Conservation (phyloP, 2,329 filamentous ascomycete genomes). For the Botrytis cinerea region DNA sequence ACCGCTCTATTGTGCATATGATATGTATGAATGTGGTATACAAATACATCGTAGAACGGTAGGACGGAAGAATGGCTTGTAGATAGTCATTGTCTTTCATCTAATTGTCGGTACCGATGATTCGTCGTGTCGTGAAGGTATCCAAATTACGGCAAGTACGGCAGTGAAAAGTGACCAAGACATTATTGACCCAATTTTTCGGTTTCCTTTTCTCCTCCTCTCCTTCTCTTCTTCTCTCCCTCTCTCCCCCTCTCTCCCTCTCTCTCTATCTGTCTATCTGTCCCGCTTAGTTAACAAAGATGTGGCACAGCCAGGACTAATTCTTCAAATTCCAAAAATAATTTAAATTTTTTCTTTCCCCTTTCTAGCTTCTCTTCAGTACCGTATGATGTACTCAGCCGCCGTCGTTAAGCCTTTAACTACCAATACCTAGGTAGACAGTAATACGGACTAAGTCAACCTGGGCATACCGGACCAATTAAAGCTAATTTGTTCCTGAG, state of each 20-base stretch:
- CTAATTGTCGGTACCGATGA: not conserved
- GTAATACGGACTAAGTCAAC: not conserved
- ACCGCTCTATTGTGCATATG: not conserved
- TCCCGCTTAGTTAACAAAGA: not conserved
- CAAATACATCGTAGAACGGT: not conserved
- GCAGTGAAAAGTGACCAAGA: conserved; percentile 16
- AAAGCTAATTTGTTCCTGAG: conserved; percentile 1
- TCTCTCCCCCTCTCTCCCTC: not conserved
- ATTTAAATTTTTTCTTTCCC: not conserved
- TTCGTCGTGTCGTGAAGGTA: not conserved
- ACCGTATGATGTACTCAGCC: conserved; percentile 14
- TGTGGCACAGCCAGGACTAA: not conserved
- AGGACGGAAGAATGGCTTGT: not conserved
- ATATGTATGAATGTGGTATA: not conserved
- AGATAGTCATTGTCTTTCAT: not conserved
- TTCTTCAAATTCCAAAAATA: conserved; percentile 6
- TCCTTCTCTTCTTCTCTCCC: no score
- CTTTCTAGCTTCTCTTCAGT: conserved; percentile 6
- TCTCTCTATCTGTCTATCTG: not conserved
- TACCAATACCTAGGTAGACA: not conserved
- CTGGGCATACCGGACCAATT: conserved; percentile 5
- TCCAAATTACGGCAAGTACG: conserved; percentile 4
- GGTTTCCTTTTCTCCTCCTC: not conserved
- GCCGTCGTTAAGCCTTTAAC: not conserved
- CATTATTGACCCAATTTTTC: not conserved